These are phyloP conservation scores for Gossypium rotundifolium DNA, from an alignment of 345 rosid genomes.

Conservation along the genomic window DNA sequence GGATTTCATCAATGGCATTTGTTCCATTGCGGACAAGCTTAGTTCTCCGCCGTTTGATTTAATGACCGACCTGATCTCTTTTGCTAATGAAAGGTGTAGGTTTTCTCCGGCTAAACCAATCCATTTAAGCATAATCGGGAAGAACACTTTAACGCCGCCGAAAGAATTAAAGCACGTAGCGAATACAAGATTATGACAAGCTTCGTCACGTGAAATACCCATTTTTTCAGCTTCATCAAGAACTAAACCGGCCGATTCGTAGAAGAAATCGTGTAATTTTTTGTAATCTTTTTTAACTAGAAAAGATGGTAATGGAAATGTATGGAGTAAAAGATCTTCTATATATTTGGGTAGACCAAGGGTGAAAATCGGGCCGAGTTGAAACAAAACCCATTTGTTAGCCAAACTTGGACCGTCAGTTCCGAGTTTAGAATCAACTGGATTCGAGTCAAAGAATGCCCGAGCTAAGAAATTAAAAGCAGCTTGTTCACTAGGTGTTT, in stretches of 20 bases:
- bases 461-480: slow-evolving; percentile 65
- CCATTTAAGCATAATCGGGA: slow-evolving; percentile 61
- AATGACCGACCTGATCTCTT: slow-evolving; percentile 66
- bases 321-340: slow-evolving; percentile 53
- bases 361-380: slow-evolving; percentile 46
- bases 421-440: slow-evolving; percentile 52
- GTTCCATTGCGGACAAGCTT: slow-evolving; percentile 66
- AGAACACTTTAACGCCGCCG: slow-evolving; percentile 70
- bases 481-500: slow-evolving; percentile 45
- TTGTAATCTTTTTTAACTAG: slow-evolving; percentile 62
- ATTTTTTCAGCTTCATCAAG: slow-evolving; percentile 62
- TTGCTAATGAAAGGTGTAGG: slow-evolving; percentile 54
- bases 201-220: slow-evolving; percentile 76
- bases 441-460: slow-evolving; percentile 47
- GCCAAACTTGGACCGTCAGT: slow-evolving; percentile 57
- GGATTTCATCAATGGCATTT: slow-evolving; percentile 75
- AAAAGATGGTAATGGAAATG: slow-evolving; percentile 52
- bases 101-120: slow-evolving; percentile 62
- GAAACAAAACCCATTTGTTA: slow-evolving; percentile 63
- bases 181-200: slow-evolving; percentile 73
- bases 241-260: slow-evolving; percentile 40
- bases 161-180: slow-evolving; percentile 83
- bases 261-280: slow-evolving; percentile 71
- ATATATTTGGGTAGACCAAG: slow-evolving; percentile 54
- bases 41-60: slow-evolving; percentile 57